Percentiles rank a stretch among this genome's conserved stretches.
phyloP scores from a whole-genome alignment of 2,329 filamentous ascomycete species.

The Ophiostoma montium region DNA sequence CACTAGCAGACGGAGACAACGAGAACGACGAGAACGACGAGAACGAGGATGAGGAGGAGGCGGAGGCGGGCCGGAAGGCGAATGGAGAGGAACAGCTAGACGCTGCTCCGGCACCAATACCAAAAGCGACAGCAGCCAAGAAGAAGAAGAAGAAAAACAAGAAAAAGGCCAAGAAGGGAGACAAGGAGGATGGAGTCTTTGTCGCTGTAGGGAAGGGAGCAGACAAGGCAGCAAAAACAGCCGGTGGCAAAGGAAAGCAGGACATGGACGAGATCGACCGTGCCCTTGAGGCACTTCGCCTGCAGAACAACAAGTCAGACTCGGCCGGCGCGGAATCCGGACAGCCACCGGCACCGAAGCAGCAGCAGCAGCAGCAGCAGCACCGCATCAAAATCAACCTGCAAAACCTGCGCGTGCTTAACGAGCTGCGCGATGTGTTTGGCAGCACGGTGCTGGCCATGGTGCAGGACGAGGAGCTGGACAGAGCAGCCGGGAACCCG shows the following conservation, averaged over 20 bases:
- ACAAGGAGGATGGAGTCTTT: slow-evolving; percentile 2
- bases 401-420: slow-evolving; percentile 54
- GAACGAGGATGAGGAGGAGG: slow-evolving; percentile 23
- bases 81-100: background rate
- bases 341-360: background rate
- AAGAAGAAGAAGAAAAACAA: slow-evolving; percentile 1
- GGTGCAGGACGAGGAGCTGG: slow-evolving; percentile 34
- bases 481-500: slow-evolving; percentile 15
- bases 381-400: background rate
- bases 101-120: background rate
- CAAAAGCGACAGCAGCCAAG: background rate
- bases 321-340: background rate
- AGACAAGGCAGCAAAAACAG: slow-evolving; percentile 6
- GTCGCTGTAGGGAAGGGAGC: slow-evolving; percentile 13
- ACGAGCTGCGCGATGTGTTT: slow-evolving; percentile 68
- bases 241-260: slow-evolving; percentile 13
- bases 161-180: background rate
- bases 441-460: slow-evolving; percentile 43
- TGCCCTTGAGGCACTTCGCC: slow-evolving; percentile 33
- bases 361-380: too few relatives aligned
- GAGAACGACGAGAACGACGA: slow-evolving; percentile 16
- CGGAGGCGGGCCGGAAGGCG: slow-evolving; percentile 8
- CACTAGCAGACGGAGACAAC: slow-evolving; percentile 30
- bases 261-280: slow-evolving; percentile 40
- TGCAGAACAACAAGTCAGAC: background rate